Evolutionary conservation across 2,329 filamentous ascomycete species (phyloP), one percentile per base, ranked within the genome.

Genomic region (Gnomoniopsis smithogilvyi): DNA sequence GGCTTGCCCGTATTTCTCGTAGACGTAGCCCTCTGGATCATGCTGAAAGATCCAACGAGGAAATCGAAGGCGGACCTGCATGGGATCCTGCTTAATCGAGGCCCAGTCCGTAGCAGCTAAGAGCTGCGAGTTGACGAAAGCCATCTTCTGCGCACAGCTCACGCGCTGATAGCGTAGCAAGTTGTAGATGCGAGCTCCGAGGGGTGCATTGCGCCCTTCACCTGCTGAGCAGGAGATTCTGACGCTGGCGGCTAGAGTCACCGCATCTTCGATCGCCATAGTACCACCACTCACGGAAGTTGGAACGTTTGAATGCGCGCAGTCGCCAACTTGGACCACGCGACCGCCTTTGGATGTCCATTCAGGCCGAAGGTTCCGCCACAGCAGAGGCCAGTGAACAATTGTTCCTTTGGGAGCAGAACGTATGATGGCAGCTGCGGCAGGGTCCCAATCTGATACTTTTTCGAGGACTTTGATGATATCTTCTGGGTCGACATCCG

Each of bases 361-460:
- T n/a, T 65, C 68, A 0, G 68, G 69, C 59, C 0, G 70, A 65
- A 12, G 73, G 58, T 76, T 68, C 15, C 74, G 72, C 73, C 72
- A 75, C 63, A 74, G 72, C 41, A 77, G 70, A 65, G 74, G 72
- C 56, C 74, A 76, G 64, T 76, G 71, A 61, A 73, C 69, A 58
- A 75, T 62, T 33, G 63, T 62, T 47, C 64, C 64, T 33, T 64
- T 63, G 45, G 68, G 62, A 11, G 66, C 64, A 0, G 64, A 65
- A 12, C 67, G 59, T 58, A 67, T 52, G 59, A 63, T 51, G 11
- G 59, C 55, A 19, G 19, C 24, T 33, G 56, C 21, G 11, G 19
- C 52, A 11, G 52, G 47, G 26, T 59, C 24, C 57, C 57, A 56
- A 62, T 67, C 66, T 57, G 51, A n/a, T 26, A 22, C 38, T 2